Base-by-base conservation (phyloP, 768 basidiomycete species). In the Collybiopsis luxurians region DNA sequence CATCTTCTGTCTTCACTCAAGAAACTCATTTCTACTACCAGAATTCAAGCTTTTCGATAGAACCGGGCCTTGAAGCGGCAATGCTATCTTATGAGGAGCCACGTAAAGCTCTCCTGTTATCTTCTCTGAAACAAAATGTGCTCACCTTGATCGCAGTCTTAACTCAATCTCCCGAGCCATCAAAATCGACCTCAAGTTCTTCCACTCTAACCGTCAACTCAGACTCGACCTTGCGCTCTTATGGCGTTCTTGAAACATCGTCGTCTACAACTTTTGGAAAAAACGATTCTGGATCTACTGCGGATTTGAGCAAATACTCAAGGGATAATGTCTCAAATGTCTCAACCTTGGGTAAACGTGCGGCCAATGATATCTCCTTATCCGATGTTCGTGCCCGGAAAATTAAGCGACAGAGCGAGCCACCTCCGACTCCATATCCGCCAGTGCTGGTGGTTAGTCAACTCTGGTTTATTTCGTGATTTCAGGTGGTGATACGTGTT, bases 401-500 rank as follows among this genome's bases (percentile, higher is more conserved):
- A 47, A 19, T 24, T 7, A 7, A 28, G 15, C 17, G 43, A 15
- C 31, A 30, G 47, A 34, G 26, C 31, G 27, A 31, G 6, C 4
- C n/a, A 19, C 7, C 7, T 17, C 31, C 2, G 13, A 17, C 45
- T 27, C 19, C 38, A 11, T 23, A 47, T 11, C 19, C 10, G 26
- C 54, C 54, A 7, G 44, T 55, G 15, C 3, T 36, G 7, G 54
- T 55, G 28, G 54, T 55, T n/a, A 7, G 54, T 55, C 24, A 13
- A n/a, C 34, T 36, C 31, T 19, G 31, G 13, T 17, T 2, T 26
- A 12, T 39, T 3, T 27, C 19, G 34, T 4, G 17, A 43, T 44
- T 43, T 44, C 12, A 21, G 30, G 27, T 12, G 13, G 17, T 54
- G 5, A 26, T 19, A 38, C 21, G 45, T 30, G 26, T n/a, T 12